Percentiles rank a stretch among this genome's conserved stretches.
phyloP scores from a whole-genome alignment of 2,329 filamentous ascomycete species.

The Colletotrichum sp. region DNA sequence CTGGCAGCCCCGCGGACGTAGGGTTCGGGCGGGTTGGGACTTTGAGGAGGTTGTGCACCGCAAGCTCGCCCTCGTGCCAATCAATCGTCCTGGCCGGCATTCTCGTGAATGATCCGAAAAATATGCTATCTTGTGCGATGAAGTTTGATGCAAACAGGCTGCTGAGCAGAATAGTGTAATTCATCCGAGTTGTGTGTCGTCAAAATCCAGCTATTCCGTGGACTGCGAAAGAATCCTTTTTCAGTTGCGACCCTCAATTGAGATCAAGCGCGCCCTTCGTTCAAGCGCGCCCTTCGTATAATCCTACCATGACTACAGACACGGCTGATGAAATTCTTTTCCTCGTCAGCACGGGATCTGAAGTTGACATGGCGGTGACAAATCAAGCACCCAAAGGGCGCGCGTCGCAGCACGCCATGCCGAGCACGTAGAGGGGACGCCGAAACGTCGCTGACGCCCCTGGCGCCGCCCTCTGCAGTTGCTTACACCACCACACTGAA shows the following conservation, averaged over 20 bases:
- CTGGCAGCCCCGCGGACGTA: constrained; percentile 66
- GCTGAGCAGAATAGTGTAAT: not conserved
- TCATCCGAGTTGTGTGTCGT: not conserved
- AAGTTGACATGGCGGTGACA: constrained; percentile 1
- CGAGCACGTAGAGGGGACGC: not conserved
- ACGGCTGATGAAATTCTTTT: not conserved
- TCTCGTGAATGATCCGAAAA: not conserved
- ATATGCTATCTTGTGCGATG: not conserved
- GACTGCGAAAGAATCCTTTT: not conserved
- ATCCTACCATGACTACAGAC: not conserved
- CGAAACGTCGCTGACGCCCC: not conserved
- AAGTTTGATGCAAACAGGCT: not conserved
- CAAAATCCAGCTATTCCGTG: not conserved
- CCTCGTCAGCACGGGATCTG: not conserved
- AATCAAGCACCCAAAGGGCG: constrained; percentile 11
- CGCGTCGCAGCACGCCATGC: not conserved
- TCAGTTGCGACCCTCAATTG: not conserved
- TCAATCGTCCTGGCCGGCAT: constrained; percentile 33
- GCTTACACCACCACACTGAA: not conserved
- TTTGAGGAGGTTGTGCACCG: constrained; percentile 67
- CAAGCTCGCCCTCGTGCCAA: constrained; percentile 72
- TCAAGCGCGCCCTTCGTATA: not conserved
- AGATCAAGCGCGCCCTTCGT: not conserved
- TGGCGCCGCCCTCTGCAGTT: not conserved
- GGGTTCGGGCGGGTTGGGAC: constrained; percentile 68